These are phyloP conservation scores for Salix brachista DNA, from an alignment of 345 rosid genomes.

Conservation along the genomic window DNA sequence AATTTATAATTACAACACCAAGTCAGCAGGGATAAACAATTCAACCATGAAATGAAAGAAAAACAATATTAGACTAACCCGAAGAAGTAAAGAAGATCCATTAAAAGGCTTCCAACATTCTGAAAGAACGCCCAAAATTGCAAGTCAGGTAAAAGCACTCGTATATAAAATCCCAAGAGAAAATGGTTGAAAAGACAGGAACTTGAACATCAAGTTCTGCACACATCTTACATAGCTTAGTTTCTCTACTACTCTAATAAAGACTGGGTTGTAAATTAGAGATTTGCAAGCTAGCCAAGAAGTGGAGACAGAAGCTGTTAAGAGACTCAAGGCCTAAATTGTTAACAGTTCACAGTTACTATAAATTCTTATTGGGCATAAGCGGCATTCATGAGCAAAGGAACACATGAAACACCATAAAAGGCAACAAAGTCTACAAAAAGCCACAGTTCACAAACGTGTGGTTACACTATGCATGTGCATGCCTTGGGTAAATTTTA, in stretches of 20 bases:
- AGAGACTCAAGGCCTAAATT: no score
- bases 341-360: no score
- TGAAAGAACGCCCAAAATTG: constrained; percentile 38
- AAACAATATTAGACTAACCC: constrained; percentile 59
- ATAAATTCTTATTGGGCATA: no score
- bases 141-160: constrained; percentile 11
- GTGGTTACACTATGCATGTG: not conserved
- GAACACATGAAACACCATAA: not conserved
- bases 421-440: not conserved
- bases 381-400: no score
- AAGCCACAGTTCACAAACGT: not conserved
- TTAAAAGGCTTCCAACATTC: constrained; percentile 86
- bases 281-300: no score
- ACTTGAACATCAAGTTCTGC: no score
- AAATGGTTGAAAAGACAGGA: not conserved
- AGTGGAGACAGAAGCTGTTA: no score
- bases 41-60: not conserved
- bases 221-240: not conserved
- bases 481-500: not conserved
- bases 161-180: not conserved
- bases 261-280: no score
- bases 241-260: no score
- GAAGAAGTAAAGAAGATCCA: constrained; percentile 97
- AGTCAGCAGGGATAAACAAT: not conserved
- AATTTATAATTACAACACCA: not conserved